Conservation (phyloP, 768 basidiomycete genomes). For the Rhodotorula babjevae region DNA sequence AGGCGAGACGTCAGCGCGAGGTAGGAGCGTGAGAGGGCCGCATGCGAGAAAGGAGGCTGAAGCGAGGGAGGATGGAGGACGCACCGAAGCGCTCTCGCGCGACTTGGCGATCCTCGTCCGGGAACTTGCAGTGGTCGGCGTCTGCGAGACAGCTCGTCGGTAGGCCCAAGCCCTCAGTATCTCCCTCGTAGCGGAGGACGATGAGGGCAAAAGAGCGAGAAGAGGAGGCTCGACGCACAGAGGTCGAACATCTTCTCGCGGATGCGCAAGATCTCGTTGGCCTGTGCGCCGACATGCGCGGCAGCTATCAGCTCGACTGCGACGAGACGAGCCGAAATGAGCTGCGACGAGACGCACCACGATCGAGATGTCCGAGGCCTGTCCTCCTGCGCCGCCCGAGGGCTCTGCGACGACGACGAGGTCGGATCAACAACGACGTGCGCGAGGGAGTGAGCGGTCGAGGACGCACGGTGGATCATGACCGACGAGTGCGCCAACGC, state of each 20-base stretch:
- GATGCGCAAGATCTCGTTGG: conserved; percentile 80
- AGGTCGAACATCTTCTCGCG: conserved; percentile 38
- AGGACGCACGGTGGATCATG: conserved; percentile 88
- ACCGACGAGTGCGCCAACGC: conserved; percentile 89
- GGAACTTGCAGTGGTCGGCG: conserved; percentile 26
- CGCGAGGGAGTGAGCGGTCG: conserved; percentile 10
- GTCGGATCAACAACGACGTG: not conserved
- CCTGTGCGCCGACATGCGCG: conserved; percentile 62
- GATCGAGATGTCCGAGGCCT: conserved; percentile 83
- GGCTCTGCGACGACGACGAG: conserved; percentile 60
- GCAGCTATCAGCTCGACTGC: too few relatives aligned
- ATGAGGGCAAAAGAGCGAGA: not conserved
- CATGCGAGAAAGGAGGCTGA: too few relatives aligned
- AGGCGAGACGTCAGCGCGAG: too few relatives aligned
- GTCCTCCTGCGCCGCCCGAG: conserved; percentile 90
- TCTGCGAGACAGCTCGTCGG: not conserved
- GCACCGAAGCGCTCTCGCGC: conserved; percentile 21
- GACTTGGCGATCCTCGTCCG: conserved; percentile 12
- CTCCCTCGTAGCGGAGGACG: not conserved
- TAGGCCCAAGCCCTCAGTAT: not conserved
- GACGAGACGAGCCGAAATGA: not conserved
- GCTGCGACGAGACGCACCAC: not conserved
- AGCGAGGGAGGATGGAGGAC: not conserved
- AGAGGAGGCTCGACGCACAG: conserved; percentile 6
- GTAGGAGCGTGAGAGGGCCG: too few relatives aligned